Percentiles rank a stretch among this genome's conserved stretches.
phyloP scores from a whole-genome alignment of 495 filamentous ascomycete genomes.

The Neurospora sp. region DNA sequence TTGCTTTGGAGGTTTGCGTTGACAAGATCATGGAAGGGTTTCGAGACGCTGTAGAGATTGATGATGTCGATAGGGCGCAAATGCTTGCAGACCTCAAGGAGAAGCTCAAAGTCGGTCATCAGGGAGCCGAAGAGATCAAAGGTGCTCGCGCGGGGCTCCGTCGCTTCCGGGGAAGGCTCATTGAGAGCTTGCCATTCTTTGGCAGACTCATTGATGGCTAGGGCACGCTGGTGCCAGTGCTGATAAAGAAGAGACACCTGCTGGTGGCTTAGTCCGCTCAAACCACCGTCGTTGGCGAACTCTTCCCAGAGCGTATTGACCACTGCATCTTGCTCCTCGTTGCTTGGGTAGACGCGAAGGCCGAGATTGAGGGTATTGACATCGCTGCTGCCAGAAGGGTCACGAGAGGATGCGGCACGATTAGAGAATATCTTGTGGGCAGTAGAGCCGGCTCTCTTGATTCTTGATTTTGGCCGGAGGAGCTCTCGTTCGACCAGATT shows the following conservation, averaged over 20 bases:
- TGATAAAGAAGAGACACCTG: background rate
- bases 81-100: constrained; percentile 37
- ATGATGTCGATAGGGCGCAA: constrained; percentile 41
- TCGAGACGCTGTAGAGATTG: constrained; percentile 47
- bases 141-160: background rate
- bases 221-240: background rate
- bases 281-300: background rate
- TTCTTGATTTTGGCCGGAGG: background rate
- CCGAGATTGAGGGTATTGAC: background rate
- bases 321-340: constrained; percentile 1
- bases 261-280: background rate
- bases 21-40: constrained; percentile 43
- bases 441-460: background rate
- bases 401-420: background rate
- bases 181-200: constrained; percentile 2
- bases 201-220: constrained; percentile 2
- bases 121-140: constrained; percentile 46
- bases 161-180: background rate
- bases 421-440: constrained; percentile 2
- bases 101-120: constrained; percentile 35
- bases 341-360: background rate
- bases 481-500: constrained; percentile 1
- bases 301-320: background rate
- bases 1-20: constrained; percentile 34
- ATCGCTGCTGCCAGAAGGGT: background rate